A percentile compares a stretch with the other conserved stretches of the same genome.
These are phyloP conservation scores for Trametes polyzona DNA, from an alignment of 1,284 basidiomycete genomes.

Conservation along the genomic window DNA sequence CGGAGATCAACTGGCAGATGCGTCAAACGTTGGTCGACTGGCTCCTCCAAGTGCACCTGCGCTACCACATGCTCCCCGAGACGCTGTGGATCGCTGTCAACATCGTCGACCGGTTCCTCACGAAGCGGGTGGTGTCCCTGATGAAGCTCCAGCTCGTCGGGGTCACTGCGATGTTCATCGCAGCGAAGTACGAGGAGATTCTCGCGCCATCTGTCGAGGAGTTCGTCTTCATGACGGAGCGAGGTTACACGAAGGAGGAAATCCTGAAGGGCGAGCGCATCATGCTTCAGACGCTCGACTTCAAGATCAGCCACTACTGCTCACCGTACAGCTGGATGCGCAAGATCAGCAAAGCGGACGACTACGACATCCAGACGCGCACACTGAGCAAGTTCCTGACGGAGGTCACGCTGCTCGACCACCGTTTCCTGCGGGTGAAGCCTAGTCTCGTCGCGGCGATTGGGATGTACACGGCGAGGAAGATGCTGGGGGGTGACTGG, in stretches of 20 bases:
- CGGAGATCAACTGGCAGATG: conserved; percentile 96
- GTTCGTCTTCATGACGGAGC: conserved; percentile 97
- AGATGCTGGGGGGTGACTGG: conserved; percentile 93
- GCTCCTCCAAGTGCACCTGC: conserved; percentile 96
- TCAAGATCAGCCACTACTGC: conserved; percentile 96
- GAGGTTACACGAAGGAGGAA: conserved; percentile 92
- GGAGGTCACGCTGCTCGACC: conserved; percentile 93
- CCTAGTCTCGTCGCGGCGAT: conserved; percentile 96
- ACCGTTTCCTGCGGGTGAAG: conserved; percentile 93
- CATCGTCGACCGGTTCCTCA: conserved; percentile 97
- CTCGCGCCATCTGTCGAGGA: conserved; percentile 93
- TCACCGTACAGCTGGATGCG: conserved; percentile 99
- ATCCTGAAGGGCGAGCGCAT: conserved; percentile 98
- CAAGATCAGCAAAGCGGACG: conserved; percentile 97
- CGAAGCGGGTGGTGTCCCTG: conserved; percentile 88
- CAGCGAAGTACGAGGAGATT: conserved; percentile 99
- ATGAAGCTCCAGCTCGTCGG: conserved; percentile 98
- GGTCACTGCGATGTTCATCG: conserved; percentile 96
- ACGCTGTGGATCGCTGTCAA: conserved; percentile 99
- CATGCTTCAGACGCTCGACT: conserved; percentile 92
- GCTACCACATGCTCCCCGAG: conserved; percentile 97
- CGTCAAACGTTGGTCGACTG: conserved; percentile 97
- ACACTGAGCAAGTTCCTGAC: conserved; percentile 98
- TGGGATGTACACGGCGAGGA: conserved; percentile 94
- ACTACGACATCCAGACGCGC: conserved; percentile 97